Conservation (phyloP, 768 basidiomycete genomes). For the Cantharellus cinnabarinus region DNA sequence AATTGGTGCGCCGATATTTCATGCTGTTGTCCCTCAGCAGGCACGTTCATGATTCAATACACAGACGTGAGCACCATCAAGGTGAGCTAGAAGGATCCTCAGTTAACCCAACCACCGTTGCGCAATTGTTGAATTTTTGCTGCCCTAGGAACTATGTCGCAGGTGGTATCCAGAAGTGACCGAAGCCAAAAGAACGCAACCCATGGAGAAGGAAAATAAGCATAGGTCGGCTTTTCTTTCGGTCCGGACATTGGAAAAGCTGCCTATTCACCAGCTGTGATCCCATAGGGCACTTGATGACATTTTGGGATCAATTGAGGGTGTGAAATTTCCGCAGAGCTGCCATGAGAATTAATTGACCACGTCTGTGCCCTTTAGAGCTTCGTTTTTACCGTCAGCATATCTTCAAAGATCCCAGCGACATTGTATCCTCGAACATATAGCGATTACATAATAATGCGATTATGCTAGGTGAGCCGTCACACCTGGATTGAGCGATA, state of each 20-base stretch:
- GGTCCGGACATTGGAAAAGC: not conserved
- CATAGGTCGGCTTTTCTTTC: slow-evolving; percentile 33
- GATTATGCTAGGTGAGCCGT: too few species aligned
- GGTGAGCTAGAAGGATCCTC: slow-evolving; percentile 17
- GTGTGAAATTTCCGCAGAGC: slow-evolving; percentile 17
- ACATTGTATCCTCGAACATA: too few species aligned
- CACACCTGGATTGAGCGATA: too few species aligned
- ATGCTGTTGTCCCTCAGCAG: not conserved
- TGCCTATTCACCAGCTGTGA: not conserved
- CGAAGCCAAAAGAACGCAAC: slow-evolving; percentile 9
- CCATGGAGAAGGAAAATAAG: slow-evolving; percentile 18
- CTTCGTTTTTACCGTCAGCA: slow-evolving; percentile 49
- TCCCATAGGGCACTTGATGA: slow-evolving; percentile 55
- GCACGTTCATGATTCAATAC: not conserved
- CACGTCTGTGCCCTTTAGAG: slow-evolving; percentile 24
- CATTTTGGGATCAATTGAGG: slow-evolving; percentile 54
- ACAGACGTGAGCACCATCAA: slow-evolving; percentile 73
- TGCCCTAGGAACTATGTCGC: slow-evolving; percentile 40
- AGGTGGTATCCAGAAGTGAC: slow-evolving; percentile 40
- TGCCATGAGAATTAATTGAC: not conserved
- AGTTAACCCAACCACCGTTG: not conserved
- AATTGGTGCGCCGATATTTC: slow-evolving; percentile 10
- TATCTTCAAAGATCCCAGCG: not conserved
- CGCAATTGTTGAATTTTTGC: too few species aligned
- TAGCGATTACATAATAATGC: too few species aligned